phyloP scores from a whole-genome alignment of 2,329 filamentous ascomycete genomes.

The Lachnellula cervina region DNA sequence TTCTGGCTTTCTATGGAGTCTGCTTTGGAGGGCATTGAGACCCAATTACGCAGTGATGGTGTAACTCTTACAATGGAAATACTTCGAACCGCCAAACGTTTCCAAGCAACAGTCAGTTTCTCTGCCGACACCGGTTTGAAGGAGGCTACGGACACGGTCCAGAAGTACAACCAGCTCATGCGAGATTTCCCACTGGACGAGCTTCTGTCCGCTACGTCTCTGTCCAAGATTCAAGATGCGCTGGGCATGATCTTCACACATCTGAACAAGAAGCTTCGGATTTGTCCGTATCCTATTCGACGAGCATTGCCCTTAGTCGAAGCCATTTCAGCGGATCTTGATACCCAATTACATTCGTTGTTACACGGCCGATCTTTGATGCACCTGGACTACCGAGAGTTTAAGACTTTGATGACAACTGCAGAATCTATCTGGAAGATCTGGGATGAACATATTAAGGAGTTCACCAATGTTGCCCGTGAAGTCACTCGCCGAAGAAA shows the following conservation, averaged over 20 bases:
- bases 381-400: slow-evolving; percentile 88
- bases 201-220: slow-evolving; percentile 81
- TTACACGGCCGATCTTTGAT: slow-evolving; percentile 84
- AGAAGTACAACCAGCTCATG: slow-evolving; percentile 99
- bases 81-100: slow-evolving; percentile 93
- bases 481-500: slow-evolving; percentile 90
- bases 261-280: slow-evolving; percentile 95
- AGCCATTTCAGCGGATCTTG: slow-evolving; percentile 89
- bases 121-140: slow-evolving; percentile 92
- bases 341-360: slow-evolving; percentile 77
- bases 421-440: slow-evolving; percentile 82
- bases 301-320: slow-evolving; percentile 92
- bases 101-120: slow-evolving; percentile 96
- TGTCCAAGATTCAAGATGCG: slow-evolving; percentile 84
- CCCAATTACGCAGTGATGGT: slow-evolving; percentile 80
- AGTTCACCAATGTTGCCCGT: slow-evolving; percentile 95
- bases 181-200: slow-evolving; percentile 96
- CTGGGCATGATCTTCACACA: slow-evolving; percentile 87
- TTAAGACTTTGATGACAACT: slow-evolving; percentile 76
- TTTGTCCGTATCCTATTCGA: slow-evolving; percentile 91
- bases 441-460: slow-evolving; percentile 95
- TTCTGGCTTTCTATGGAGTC: slow-evolving; percentile 99
- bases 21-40: slow-evolving; percentile 85
- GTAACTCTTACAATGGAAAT: slow-evolving; percentile 90
- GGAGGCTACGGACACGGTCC: slow-evolving; percentile 91